phyloP scores from a whole-genome alignment of 495 filamentous ascomycete genomes.

The Neurospora terricola region DNA sequence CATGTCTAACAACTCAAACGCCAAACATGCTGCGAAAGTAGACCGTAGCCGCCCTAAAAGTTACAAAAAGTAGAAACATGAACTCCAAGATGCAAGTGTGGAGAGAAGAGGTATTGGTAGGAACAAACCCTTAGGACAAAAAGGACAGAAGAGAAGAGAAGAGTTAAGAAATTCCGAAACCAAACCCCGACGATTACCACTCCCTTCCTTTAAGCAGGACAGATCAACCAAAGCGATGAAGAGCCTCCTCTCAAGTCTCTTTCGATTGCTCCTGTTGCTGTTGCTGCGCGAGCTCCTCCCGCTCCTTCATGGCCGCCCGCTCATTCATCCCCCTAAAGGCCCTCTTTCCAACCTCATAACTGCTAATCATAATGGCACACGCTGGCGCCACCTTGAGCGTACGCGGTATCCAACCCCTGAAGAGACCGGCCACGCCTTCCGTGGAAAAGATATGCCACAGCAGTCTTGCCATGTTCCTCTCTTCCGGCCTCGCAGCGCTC shows the following conservation, averaged over 20 bases:
- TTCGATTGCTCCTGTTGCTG: not conserved
- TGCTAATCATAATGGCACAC: slow-evolving; percentile 99
- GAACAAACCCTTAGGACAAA: not conserved
- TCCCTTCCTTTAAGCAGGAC: not conserved
- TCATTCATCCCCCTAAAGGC: slow-evolving; percentile 75
- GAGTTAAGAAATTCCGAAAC: not conserved
- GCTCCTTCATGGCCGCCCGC: slow-evolving; percentile 25
- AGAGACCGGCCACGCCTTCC: slow-evolving; percentile 73
- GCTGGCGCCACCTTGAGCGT: slow-evolving; percentile 92
- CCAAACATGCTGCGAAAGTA: slow-evolving; percentile 13
- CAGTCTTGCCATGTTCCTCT: slow-evolving; percentile 63
- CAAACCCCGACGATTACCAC: not conserved
- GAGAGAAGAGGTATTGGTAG: not conserved
- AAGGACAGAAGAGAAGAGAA: not conserved
- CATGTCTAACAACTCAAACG: slow-evolving; percentile 4
- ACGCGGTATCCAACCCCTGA: slow-evolving; percentile 80
- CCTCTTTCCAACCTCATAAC: slow-evolving; percentile 90
- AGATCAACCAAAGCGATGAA: not conserved
- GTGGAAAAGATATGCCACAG: slow-evolving; percentile 78
- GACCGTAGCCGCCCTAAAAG: not conserved
- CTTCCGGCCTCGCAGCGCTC: slow-evolving; percentile 49
- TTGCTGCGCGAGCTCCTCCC: not conserved
- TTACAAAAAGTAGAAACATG: not conserved
- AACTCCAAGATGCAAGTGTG: not conserved
- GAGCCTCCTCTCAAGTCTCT: not conserved